These are phyloP conservation scores for Cyberlindnera suaveolens DNA, from an alignment of 805 yeast genomes.

Conservation along the genomic window DNA sequence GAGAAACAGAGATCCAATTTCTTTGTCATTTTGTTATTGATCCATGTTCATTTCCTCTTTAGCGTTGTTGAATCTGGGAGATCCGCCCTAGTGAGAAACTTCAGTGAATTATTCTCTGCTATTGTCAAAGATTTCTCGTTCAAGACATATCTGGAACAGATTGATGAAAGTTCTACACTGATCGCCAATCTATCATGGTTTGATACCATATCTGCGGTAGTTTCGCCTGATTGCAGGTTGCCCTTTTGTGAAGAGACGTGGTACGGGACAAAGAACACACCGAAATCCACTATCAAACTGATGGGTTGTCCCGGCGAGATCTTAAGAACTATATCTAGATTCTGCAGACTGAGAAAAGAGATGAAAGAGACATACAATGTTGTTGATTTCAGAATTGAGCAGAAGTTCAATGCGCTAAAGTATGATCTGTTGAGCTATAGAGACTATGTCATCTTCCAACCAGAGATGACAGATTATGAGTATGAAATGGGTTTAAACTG, in stretches of 20 bases:
- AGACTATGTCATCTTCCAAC: slow-evolving; percentile 34
- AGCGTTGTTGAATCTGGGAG: slow-evolving; percentile 50
- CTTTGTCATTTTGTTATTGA: slow-evolving; percentile 42
- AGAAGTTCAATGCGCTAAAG: slow-evolving; percentile 30
- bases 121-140: slow-evolving; percentile 43
- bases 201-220: slow-evolving; percentile 50
- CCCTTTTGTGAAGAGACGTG: slow-evolving; percentile 48
- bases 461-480: slow-evolving; percentile 25
- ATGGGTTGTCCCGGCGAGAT: slow-evolving; percentile 60
- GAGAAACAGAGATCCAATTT: slow-evolving; percentile 34
- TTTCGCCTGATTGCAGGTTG: slow-evolving; percentile 49
- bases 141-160: slow-evolving; percentile 34
- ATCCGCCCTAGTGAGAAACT: slow-evolving; percentile 43
- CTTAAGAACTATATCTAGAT: slow-evolving; percentile 38
- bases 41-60: slow-evolving; percentile 49
- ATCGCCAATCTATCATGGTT: slow-evolving; percentile 53
- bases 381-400: slow-evolving; percentile 10
- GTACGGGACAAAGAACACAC: slow-evolving; percentile 41
- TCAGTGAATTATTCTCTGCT: slow-evolving; percentile 42
- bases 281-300: slow-evolving; percentile 43
- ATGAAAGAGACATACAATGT: slow-evolving; percentile 18
- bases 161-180: slow-evolving; percentile 43
- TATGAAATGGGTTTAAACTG: slow-evolving; percentile 40
- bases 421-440: slow-evolving; percentile 36
- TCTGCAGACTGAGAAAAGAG: slow-evolving; percentile 33